These are phyloP conservation scores for Oryza brachyantha DNA, from an alignment of 176 grass and related monocot species.

Conservation along the genomic window DNA sequence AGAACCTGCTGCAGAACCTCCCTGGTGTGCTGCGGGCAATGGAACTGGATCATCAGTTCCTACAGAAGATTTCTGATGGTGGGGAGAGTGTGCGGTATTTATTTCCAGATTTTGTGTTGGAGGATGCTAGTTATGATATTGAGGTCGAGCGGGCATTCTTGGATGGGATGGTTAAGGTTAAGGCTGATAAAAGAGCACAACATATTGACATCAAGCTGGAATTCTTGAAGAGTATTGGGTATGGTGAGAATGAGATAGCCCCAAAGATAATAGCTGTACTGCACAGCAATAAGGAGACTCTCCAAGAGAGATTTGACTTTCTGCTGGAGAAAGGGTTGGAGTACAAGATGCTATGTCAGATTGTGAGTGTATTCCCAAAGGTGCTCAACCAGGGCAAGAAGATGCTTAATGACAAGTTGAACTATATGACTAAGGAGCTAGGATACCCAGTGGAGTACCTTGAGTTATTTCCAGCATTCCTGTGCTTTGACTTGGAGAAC, in stretches of 20 bases:
- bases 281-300: conserved; percentile 42
- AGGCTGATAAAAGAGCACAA: conserved; percentile 30
- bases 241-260: conserved; percentile 56
- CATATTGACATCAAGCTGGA: conserved; percentile 53
- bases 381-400: conserved; percentile 80
- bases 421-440: conserved; percentile 65
- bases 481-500: conserved; percentile 90
- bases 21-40: conserved; percentile 56
- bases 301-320: conserved; percentile 64
- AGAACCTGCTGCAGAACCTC: conserved; percentile 66
- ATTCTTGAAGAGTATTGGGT: conserved; percentile 79
- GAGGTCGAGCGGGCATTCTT: conserved; percentile 51
- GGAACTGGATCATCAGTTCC: conserved; percentile 44
- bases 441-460: conserved; percentile 75
- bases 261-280: conserved; percentile 31
- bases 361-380: conserved; percentile 52
- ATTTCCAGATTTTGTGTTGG: conserved; percentile 52
- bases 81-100: conserved; percentile 39
- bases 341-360: conserved; percentile 67
- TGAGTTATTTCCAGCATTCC: conserved; percentile 61
- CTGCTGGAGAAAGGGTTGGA: conserved; percentile 68
- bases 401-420: conserved; percentile 58
- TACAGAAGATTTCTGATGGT: conserved; percentile 47
- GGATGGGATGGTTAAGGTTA: conserved; percentile 53
- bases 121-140: conserved; percentile 43